A percentile compares a stretch with the other conserved stretches of the same genome.
Conservation (phyloP, 148 eudicot genomes). For the Salicornia ramosissima region DNA sequence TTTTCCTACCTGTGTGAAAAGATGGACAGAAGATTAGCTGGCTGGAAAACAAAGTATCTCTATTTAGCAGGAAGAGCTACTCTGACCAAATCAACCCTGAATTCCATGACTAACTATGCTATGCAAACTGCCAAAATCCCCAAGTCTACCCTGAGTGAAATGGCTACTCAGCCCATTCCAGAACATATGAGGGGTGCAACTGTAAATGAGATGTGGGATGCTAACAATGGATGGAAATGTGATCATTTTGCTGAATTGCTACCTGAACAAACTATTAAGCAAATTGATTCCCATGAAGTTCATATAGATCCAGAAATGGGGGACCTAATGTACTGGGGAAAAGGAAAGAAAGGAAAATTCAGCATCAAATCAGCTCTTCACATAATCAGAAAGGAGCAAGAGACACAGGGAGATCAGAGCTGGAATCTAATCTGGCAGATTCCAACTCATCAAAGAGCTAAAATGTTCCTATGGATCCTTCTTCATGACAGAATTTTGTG, state of each 20-base stretch:
- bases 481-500: too few species aligned
- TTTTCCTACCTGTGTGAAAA: not conserved
- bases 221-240: not conserved
- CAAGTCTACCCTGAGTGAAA: not conserved
- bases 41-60: not conserved
- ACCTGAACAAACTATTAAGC: not conserved
- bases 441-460: too few species aligned
- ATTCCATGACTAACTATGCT: not conserved
- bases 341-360: too few species aligned
- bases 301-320: not conserved
- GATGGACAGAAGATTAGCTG: not conserved
- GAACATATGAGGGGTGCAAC: not conserved
- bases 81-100: not conserved
- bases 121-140: not conserved
- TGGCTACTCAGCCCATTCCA: not conserved
- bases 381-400: too few species aligned
- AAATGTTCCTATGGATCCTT: too few species aligned
- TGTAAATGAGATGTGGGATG: not conserved
- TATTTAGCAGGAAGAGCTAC: not conserved
- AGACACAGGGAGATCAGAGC: too few species aligned
- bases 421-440: too few species aligned
- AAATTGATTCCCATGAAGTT: not conserved
- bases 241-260: not conserved
- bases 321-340: too few species aligned
- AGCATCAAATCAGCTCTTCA: too few species aligned